phyloP scores from a whole-genome alignment of 2,329 filamentous ascomycete genomes.

The Septoria petroselini region DNA sequence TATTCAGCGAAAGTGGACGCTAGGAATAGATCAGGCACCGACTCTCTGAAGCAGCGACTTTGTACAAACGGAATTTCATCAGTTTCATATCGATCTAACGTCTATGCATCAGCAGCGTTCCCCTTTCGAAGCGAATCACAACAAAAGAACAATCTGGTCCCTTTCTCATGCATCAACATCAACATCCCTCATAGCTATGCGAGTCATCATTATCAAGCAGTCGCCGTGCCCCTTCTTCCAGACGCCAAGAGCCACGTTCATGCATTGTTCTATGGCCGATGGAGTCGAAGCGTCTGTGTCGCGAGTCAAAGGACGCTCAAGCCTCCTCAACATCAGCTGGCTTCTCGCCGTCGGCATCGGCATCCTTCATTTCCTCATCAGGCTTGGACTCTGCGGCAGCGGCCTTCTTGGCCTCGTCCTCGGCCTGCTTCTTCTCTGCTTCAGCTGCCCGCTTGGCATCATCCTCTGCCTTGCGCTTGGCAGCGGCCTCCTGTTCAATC shows the following conservation, averaged over 20 bases:
- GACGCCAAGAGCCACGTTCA: constrained; percentile 16
- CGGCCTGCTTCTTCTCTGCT: constrained; percentile 59
- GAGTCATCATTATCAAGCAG: constrained; percentile 21
- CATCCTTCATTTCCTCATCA: constrained; percentile 61
- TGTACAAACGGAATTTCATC: no score
- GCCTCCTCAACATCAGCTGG: constrained; percentile 34
- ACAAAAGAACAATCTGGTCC: neutral
- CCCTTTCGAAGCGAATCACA: no score
- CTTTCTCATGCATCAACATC: neutral
- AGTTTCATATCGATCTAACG: no score
- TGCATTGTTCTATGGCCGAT: constrained; percentile 13
- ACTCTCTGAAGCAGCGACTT: no score
- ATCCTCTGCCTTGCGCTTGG: constrained; percentile 61
- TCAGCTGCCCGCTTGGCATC: constrained; percentile 77
- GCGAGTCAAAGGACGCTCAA: constrained; percentile 13
- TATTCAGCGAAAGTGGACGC: no score
- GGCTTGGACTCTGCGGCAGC: constrained; percentile 41
- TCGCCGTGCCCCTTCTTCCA: constrained; percentile 5
- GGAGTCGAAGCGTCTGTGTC: constrained; percentile 15
- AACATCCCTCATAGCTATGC: constrained; percentile 15
- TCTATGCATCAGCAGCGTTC: no score
- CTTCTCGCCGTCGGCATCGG: constrained; percentile 35
- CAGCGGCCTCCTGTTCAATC: constrained; percentile 62
- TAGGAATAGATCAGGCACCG: no score
- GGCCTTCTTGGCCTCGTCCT: constrained; percentile 44